These are phyloP conservation scores for Parasitella parasitica DNA, from an alignment of 371 early-diverging fungal species.

Conservation along the genomic window DNA sequence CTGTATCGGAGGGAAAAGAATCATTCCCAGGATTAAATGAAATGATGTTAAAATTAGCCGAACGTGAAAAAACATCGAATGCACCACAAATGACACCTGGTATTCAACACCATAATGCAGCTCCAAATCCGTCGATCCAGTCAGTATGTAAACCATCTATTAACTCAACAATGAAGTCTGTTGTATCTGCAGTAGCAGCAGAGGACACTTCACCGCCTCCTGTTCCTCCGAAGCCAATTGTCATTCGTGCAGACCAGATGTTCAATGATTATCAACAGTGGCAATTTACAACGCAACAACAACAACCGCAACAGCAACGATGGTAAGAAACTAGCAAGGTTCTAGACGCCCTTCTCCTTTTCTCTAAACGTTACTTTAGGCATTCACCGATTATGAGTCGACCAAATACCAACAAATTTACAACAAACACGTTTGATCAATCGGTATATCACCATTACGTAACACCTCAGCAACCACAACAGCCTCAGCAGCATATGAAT, in stretches of 20 bases:
- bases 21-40: constrained; percentile 39
- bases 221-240: constrained; percentile 43
- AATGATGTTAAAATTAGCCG: constrained; percentile 38
- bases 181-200: background rate
- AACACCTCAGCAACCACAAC: background rate
- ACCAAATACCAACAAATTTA: constrained; percentile 7
- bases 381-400: constrained; percentile 13
- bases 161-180: background rate
- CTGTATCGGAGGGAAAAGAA: constrained; percentile 31
- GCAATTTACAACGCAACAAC: constrained; percentile 14
- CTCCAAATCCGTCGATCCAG: background rate
- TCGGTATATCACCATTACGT: background rate
- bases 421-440: background rate
- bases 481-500: constrained; percentile 22
- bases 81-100: constrained; percentile 1
- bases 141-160: background rate
- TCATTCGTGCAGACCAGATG: constrained; percentile 35
- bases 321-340: background rate
- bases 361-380: constrained; percentile 5
- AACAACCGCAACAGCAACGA: background rate
- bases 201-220: constrained; percentile 36
- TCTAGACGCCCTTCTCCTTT: background rate
- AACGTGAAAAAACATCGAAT: constrained; percentile 17
- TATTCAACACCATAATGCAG: constrained; percentile 17
- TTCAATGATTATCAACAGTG: constrained; percentile 17